These are phyloP conservation scores for Perkinsus marinus DNA, from an alignment of 169 alveolate genomes.

Conservation along the genomic window DNA sequence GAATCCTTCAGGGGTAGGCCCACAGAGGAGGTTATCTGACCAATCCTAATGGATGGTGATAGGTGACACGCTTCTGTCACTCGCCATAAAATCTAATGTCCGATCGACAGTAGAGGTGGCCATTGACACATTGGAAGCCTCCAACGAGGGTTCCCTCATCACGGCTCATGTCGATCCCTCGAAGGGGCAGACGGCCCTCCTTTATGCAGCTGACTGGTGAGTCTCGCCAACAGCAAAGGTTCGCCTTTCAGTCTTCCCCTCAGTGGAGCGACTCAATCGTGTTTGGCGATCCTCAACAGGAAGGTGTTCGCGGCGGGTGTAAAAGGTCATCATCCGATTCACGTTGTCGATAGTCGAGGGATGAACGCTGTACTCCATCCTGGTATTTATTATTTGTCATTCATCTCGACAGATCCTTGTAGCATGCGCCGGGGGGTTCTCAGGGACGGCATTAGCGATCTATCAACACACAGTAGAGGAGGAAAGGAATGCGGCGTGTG, in stretches of 20 bases:
- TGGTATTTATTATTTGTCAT: background rate
- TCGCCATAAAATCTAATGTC: background rate
- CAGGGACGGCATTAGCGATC: background rate
- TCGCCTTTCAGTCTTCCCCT: too few relatives aligned
- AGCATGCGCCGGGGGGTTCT: background rate
- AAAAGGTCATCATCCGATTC: background rate
- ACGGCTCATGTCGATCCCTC: background rate
- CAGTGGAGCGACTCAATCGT: too few relatives aligned
- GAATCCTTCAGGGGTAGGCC: background rate
- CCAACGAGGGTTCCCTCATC: background rate
- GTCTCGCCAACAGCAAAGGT: too few relatives aligned
- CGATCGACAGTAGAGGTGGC: background rate
- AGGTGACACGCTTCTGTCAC: background rate
- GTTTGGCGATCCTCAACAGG: too few relatives aligned
- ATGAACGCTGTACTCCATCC: background rate
- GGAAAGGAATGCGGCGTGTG: background rate
- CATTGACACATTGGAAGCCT: background rate
- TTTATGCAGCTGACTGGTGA: background rate
- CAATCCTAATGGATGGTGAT: background rate
- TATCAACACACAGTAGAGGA: background rate
- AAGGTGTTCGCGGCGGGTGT: background rate
- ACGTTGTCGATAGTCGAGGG: background rate
- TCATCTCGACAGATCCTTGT: background rate
- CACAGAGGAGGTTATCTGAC: background rate
- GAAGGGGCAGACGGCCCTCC: background rate